Evolutionary conservation across 805 yeast species (phyloP), one percentile per base, ranked within the genome.

Genomic region (Komagataella pseudopastoris): DNA sequence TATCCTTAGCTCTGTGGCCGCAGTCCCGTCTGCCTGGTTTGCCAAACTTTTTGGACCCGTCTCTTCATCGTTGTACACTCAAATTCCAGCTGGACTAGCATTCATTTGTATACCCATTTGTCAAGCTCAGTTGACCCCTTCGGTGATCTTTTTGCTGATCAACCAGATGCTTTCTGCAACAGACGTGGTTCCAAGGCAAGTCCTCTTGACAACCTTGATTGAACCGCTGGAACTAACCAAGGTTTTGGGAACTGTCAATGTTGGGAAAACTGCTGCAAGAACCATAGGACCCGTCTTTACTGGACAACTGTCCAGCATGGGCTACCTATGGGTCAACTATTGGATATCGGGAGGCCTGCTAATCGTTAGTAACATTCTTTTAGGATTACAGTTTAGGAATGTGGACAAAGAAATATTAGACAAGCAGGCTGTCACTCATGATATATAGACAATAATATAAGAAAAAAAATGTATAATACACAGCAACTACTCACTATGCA

Each of bases 101-200:
- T 76, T 82, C 58, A 71, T 78, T 2, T 49, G 71, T 12, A 70
- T 80, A 8, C 86, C 88, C 4, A 55, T 75, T 3, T 66, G 74
- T 6, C 70, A 74, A 16, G 53, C 54, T 20, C 59, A 59, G 14
- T 54, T 69, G n/a, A 53, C 62, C 0, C 49, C 60, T 2, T 85
- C 91, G 0, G 71, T 85, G 23, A 51, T 67, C 0, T 64, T 79
- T 5, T 69, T 85, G 39, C 56, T 82, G 18, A 61, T 76, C 23
- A 79, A 86, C 56, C 81, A 80, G 53, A 67, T 82, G 2, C 78
- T 88, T 0, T 72, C 82, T 2, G 79, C 90, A 1, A 88, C 89
- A 90, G 97, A 89, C 62, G 96, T 88, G 24, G 93, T 88, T 2
- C 96, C 96, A 6, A 76, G 97, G 50, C 96, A 88, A 65, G 78